Evolutionary conservation across 164 flowering plant genomes (phyloP).

Genomic region (Amborella trichopoda): DNA sequence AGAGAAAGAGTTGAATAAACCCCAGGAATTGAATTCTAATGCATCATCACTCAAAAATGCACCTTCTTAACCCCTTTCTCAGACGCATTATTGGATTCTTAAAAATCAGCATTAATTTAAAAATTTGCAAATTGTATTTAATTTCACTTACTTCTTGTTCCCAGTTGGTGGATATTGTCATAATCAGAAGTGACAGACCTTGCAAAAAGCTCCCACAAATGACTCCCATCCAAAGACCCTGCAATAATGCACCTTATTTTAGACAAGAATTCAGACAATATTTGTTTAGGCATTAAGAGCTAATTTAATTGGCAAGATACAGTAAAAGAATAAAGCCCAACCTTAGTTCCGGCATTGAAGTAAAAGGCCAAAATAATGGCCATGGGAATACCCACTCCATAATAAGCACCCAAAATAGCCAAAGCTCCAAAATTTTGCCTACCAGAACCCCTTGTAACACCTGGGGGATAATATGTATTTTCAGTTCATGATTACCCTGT

Average conservation of each 20-base stretch:
- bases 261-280: neutral
- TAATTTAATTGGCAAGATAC: neutral
- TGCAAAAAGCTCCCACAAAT: constrained; percentile 29
- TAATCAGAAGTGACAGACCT: constrained; percentile 13
- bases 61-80: too few relatives aligned
- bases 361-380: constrained; percentile 48
- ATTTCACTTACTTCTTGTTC: constrained; percentile 30
- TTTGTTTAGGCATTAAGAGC: too few relatives aligned
- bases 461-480: too few relatives aligned
- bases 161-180: constrained; percentile 26
- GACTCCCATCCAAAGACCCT: constrained; percentile 51
- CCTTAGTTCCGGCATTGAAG: constrained; percentile 57
- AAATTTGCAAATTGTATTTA: too few relatives aligned
- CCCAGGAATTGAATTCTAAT: too few relatives aligned
- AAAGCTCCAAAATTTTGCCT: constrained; percentile 80
- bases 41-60: too few relatives aligned
- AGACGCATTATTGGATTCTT: too few relatives aligned
- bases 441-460: constrained; percentile 75
- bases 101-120: too few relatives aligned
- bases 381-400: constrained; percentile 57
- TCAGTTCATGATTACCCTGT: too few relatives aligned
- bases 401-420: constrained; percentile 60
- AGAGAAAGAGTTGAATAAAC: too few relatives aligned
- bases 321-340: constrained; percentile 1
- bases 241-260: neutral